A percentile compares a stretch with the other conserved stretches of the same genome.
These are phyloP conservation scores for Aspergillus sojae DNA, from an alignment of 2,329 filamentous ascomycete genomes.

Conservation along the genomic window DNA sequence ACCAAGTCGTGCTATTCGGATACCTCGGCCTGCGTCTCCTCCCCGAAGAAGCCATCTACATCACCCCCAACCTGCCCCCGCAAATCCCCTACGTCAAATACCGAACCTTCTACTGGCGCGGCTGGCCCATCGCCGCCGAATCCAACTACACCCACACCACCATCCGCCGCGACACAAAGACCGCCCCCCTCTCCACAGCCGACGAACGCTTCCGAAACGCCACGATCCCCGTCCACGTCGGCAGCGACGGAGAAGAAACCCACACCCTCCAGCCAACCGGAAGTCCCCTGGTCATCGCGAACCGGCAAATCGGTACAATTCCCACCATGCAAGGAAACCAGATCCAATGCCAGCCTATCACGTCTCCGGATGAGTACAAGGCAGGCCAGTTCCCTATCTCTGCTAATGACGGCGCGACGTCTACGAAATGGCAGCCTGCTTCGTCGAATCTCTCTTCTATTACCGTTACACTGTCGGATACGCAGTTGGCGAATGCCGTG, in stretches of 20 bases:
- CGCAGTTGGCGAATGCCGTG: constrained; percentile 28
- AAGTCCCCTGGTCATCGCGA: constrained; percentile 55
- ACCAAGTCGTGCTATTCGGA: constrained; percentile 68
- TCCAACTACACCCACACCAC: constrained; percentile 69
- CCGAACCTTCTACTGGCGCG: constrained; percentile 68
- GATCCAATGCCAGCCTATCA: constrained; percentile 63
- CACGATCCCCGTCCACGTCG: constrained; percentile 63
- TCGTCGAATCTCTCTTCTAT: constrained; percentile 56
- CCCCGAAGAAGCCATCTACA: constrained; percentile 59
- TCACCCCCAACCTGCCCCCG: constrained; percentile 67
- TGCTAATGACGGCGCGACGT: constrained; percentile 67
- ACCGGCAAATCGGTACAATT: constrained; percentile 59
- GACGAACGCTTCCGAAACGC: constrained; percentile 56
- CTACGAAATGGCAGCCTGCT: constrained; percentile 68
- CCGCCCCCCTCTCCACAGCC: constrained; percentile 52
- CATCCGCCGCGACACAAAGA: constrained; percentile 54
- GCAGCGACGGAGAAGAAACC: constrained; percentile 39
- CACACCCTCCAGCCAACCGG: constrained; percentile 54
- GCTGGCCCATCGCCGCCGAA: constrained; percentile 62
- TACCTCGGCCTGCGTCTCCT: constrained; percentile 67
- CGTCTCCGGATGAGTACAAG: constrained; percentile 51
- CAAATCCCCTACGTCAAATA: constrained; percentile 65
- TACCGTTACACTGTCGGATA: constrained; percentile 58
- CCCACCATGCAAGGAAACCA: constrained; percentile 63
- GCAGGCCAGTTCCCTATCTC: constrained; percentile 71